Base-by-base conservation (phyloP, 2,329 filamentous ascomycete species). In the Diaporthe eres region DNA sequence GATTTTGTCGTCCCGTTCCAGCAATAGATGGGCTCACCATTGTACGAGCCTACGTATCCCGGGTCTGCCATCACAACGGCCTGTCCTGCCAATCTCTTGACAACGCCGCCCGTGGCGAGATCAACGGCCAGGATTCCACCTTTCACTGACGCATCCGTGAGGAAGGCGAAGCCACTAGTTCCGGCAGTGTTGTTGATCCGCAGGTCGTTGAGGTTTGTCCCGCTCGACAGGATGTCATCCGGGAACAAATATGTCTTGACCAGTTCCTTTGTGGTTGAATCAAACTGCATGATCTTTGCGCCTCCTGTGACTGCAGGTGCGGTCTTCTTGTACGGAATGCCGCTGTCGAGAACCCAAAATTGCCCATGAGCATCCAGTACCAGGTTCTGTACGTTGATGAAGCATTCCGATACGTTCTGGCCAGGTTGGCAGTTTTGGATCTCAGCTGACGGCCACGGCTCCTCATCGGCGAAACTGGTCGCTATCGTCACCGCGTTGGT, bases 331-430 rank as follows among this genome's bases (percentile, higher is more conserved):
- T 81, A 81, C 15, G 81, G 80, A 58, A 86, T 85, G 2, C 85
- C 85, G 44, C 80, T 84, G 76, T 86, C 85, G 19, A 87, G 81
- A 8, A 85, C 79, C 84, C 85, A 87, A 15, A 87, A 79, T 55
- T 83, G 82, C 28, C 82, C 81, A 13, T 81, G 75, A 8, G 82
- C 81, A 74, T 86, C 85, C 15, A 85, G 80, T 10, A 86, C 83
- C n/a, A 86, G 81, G 65, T 86, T 87, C 77, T 86, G 85, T 5
- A 86, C 84, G 71, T 87, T 87, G 79, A 86, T 82, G 79, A 87
- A 87, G 80, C 85, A 87, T 6, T 82, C 83, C 58, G 82, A 82
- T 19, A 80, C 81, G 71, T 86, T 82, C 75, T 86, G 85, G 8
- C 79, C 80, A 0, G 78, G 34, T 2, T 63, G 82, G 75, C 85